A percentile compares a stretch with the other conserved stretches of the same genome.
These are phyloP conservation scores for Orychophragmus violaceus DNA, from an alignment of 345 rosid species.

Conservation along the genomic window DNA sequence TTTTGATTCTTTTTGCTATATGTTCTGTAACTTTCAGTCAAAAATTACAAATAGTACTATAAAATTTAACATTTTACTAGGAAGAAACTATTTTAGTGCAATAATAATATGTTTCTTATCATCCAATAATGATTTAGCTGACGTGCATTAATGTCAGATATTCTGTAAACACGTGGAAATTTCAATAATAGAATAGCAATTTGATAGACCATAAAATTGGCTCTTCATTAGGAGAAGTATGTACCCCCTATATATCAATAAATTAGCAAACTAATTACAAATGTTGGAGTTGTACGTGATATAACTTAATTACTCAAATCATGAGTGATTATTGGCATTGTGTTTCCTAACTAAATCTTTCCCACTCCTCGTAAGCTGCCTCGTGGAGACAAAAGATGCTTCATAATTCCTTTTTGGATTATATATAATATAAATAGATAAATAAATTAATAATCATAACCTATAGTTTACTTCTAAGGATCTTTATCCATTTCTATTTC, in stretches of 20 bases:
- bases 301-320: background rate
- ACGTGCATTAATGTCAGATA: background rate
- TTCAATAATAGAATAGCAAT: background rate
- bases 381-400: conserved; percentile 5
- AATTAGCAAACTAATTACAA: background rate
- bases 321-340: conserved; percentile 22
- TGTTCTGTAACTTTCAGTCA: too few species aligned
- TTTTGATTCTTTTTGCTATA: too few species aligned
- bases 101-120: too few species aligned
- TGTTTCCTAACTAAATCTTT: conserved; percentile 22
- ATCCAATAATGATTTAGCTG: background rate
- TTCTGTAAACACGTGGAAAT: conserved; percentile 5
- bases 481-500: background rate
- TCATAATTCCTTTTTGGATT: background rate
- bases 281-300: background rate
- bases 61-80: too few species aligned
- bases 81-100: too few species aligned
- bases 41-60: too few species aligned
- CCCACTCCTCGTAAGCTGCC: conserved; percentile 15
- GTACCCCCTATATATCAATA: conserved; percentile 4
- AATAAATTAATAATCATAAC: background rate
- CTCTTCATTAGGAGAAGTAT: conserved; percentile 18
- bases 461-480: background rate
- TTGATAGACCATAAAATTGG: background rate
- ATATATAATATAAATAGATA: background rate